These are phyloP conservation scores for Phylloporus rhodoxanthus DNA, from an alignment of 768 basidiomycete species.

Conservation along the genomic window DNA sequence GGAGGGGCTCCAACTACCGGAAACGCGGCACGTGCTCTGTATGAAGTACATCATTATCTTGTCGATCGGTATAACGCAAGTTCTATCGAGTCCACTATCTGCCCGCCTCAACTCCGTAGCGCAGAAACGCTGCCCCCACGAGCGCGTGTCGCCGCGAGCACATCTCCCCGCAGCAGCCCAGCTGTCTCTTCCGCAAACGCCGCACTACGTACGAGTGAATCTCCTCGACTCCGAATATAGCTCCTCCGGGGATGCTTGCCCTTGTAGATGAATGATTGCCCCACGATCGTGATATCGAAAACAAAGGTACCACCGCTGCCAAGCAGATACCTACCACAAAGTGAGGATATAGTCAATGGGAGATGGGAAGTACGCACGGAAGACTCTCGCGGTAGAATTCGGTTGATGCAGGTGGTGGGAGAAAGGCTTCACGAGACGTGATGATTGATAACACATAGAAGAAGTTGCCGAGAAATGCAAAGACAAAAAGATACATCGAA, in stretches of 20 bases:
- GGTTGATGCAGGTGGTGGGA: constrained; percentile 54
- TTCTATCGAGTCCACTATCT: background rate
- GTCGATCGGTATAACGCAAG: background rate
- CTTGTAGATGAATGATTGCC: constrained; percentile 78
- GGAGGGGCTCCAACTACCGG: background rate
- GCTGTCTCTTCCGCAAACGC: constrained; percentile 44
- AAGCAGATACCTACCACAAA: constrained; percentile 61
- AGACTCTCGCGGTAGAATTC: constrained; percentile 75
- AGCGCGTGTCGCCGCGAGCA: constrained; percentile 26
- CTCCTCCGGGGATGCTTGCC: constrained; percentile 36
- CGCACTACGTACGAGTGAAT: constrained; percentile 22
- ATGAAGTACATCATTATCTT: background rate
- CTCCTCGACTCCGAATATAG: constrained; percentile 22
- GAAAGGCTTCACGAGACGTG: constrained; percentile 58
- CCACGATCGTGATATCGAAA: constrained; percentile 89
- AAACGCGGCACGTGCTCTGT: constrained; percentile 13
- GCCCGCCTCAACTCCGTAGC: constrained; percentile 29
- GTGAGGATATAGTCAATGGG: background rate
- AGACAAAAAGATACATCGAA: constrained; percentile 88
- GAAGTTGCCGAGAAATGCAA: constrained; percentile 88
- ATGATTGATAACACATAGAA: constrained; percentile 91
- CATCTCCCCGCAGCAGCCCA: constrained; percentile 42
- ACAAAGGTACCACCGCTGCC: constrained; percentile 90
- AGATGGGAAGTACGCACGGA: constrained; percentile 52
- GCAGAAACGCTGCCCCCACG: constrained; percentile 15